Conservation (phyloP, 2,329 filamentous ascomycete species). For the Pyricularia grisea region DNA sequence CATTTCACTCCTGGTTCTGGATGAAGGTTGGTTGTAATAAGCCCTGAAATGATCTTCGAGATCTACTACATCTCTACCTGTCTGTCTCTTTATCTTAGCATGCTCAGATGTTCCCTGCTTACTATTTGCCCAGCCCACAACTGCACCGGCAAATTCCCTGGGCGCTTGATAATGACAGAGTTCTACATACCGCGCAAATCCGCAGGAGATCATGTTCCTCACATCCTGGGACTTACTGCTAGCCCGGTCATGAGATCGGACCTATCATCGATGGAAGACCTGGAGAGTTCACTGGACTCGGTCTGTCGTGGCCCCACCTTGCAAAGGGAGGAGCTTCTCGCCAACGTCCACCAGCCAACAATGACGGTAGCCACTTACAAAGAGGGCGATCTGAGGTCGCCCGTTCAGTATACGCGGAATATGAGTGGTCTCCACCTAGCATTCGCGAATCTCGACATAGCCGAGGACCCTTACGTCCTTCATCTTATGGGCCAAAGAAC, state of each 20-base stretch:
- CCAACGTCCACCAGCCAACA: slow-evolving; percentile 56
- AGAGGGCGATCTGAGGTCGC: slow-evolving; percentile 20
- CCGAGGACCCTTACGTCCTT: slow-evolving; percentile 50
- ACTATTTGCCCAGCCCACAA: slow-evolving; percentile 54
- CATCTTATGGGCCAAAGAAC: slow-evolving; percentile 31
- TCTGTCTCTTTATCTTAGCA: background rate
- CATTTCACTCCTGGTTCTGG: slow-evolving; percentile 66
- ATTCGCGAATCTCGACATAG: slow-evolving; percentile 39
- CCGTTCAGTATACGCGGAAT: slow-evolving; percentile 15
- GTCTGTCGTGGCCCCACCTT: slow-evolving; percentile 58
- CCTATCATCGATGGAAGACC: slow-evolving; percentile 40
- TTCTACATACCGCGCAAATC: slow-evolving; percentile 51
- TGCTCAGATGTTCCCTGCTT: background rate
- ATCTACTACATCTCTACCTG: background rate
- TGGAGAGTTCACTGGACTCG: slow-evolving; percentile 65
- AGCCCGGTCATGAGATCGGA: slow-evolving; percentile 61
- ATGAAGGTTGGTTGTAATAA: slow-evolving; percentile 57
- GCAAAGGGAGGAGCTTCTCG: slow-evolving; percentile 61
- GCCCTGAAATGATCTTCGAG: background rate
- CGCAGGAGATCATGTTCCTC: slow-evolving; percentile 37
- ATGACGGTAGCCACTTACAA: slow-evolving; percentile 30
- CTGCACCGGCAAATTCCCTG: slow-evolving; percentile 54
- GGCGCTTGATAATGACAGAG: slow-evolving; percentile 61
- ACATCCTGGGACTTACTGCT: slow-evolving; percentile 71
- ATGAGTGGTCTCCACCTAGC: slow-evolving; percentile 34